Evolutionary conservation across 2,329 filamentous ascomycete genomes (phyloP).

Genomic region (Rutstroemia sp.): DNA sequence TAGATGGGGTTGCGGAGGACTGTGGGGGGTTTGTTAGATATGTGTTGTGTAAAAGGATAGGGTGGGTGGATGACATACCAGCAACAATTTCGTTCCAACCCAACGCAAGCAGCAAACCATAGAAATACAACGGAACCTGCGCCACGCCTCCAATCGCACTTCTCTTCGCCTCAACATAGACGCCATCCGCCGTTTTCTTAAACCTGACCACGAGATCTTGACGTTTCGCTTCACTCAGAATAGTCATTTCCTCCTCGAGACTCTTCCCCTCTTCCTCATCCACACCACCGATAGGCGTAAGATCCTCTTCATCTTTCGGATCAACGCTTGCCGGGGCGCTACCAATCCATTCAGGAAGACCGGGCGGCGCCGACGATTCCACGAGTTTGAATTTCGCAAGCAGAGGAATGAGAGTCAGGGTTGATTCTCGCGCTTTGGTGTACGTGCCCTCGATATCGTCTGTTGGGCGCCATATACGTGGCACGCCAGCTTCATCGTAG

Average conservation of each 20-base stretch:
- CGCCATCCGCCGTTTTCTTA: constrained; percentile 96
- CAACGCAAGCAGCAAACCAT: constrained; percentile 76
- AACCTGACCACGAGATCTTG: constrained; percentile 90
- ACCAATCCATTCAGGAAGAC: constrained; percentile 80
- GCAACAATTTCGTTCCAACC: constrained; percentile 99
- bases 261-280: constrained; percentile 94
- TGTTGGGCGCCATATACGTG: constrained; percentile 90
- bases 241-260: constrained; percentile 90
- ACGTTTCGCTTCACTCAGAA: constrained; percentile 83
- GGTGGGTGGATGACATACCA: constrained; percentile 63
- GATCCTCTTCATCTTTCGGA: constrained; percentile 80
- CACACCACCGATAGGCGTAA: constrained; percentile 82
- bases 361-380: constrained; percentile 66
- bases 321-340: constrained; percentile 66
- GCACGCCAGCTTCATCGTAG: constrained; percentile 91
- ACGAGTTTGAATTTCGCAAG: constrained; percentile 76
- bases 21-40: too few species aligned
- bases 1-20: constrained; percentile 91
- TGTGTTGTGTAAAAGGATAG: too few species aligned
- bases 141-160: constrained; percentile 93
- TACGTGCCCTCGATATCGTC: constrained; percentile 97
- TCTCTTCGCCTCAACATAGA: constrained; percentile 96
- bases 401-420: constrained; percentile 81
- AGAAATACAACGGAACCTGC: constrained; percentile 92
- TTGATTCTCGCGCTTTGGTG: constrained; percentile 86